Conservation (phyloP, 208 protist genomes). For the Leishmania amazonensis region DNA sequence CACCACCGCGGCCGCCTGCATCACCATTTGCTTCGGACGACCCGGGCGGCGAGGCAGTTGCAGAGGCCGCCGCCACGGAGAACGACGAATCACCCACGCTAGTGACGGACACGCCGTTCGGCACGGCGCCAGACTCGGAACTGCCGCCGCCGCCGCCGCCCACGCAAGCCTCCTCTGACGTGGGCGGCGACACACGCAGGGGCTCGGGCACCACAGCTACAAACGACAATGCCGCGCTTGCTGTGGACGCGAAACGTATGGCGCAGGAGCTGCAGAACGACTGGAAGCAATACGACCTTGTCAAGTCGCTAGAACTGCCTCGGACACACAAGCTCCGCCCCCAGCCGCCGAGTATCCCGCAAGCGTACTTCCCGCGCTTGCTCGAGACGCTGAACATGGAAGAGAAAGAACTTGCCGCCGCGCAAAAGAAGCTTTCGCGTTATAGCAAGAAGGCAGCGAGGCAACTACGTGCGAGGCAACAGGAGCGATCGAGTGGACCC, state of each 20-base stretch:
- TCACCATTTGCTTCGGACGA: neutral
- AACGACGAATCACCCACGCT: neutral
- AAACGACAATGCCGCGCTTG: neutral
- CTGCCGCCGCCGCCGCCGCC: neutral
- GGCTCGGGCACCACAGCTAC: neutral
- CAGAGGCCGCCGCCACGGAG: neutral
- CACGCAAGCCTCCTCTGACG: neutral
- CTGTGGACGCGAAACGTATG: neutral
- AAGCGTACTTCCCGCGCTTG: conserved; percentile 16
- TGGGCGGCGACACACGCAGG: neutral
- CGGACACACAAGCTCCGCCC: neutral
- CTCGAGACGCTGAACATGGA: neutral
- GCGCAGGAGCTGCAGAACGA: neutral
- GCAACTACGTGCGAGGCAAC: neutral
- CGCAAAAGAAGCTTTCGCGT: neutral
- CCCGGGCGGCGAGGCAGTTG: neutral
- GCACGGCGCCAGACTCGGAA: neutral
- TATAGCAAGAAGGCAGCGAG: neutral
- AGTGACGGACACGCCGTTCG: neutral
- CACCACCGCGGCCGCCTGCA: neutral
- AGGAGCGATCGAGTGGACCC: neutral
- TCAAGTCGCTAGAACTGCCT: neutral
- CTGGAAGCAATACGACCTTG: neutral
- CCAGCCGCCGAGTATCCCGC: neutral
- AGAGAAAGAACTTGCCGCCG: conserved; percentile 1